phyloP scores from a whole-genome alignment of 345 rosid species.

The Clarkia xantiana region DNA sequence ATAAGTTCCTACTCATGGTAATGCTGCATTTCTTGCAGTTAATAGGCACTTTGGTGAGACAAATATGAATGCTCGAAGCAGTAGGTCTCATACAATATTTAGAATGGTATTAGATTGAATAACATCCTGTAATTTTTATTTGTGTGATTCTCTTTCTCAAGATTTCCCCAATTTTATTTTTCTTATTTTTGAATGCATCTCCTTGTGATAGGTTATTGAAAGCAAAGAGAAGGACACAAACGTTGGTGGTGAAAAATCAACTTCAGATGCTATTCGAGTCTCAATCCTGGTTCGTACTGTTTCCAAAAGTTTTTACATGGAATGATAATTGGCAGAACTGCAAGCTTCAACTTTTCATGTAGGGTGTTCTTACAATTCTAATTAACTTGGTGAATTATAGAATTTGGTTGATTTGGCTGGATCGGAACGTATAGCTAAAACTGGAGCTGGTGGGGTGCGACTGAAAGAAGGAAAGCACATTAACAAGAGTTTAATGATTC shows the following conservation, averaged over 20 bases:
- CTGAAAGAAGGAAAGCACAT: constrained; percentile 87
- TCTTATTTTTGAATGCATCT: constrained; percentile 6
- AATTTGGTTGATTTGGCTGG: constrained; percentile 95
- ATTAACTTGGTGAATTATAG: constrained; percentile 17
- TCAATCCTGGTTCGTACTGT: constrained; percentile 60
- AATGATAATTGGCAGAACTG: background rate
- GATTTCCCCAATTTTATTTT: background rate
- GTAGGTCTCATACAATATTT: constrained; percentile 94
- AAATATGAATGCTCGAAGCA: constrained; percentile 87
- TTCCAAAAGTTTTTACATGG: background rate
- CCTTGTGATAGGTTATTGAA: constrained; percentile 57
- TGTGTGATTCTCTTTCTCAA: constrained; percentile 1
- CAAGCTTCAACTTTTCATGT: background rate
- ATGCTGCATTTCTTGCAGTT: constrained; percentile 23
- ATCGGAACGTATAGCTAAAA: constrained; percentile 84
- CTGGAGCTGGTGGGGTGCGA: constrained; percentile 89
- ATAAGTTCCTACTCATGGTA: constrained; percentile 2
- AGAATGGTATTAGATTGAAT: constrained; percentile 55
- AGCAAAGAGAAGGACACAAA: constrained; percentile 49
- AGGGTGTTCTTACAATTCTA: too few relatives aligned
- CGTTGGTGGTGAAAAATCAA: constrained; percentile 21
- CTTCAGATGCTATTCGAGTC: constrained; percentile 65
- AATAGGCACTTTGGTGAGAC: constrained; percentile 95
- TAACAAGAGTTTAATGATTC: constrained; percentile 91
- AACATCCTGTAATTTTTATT: background rate